A percentile compares a stretch with the other conserved stretches of the same genome.
These are phyloP conservation scores for Platanthera guangdongensis DNA, from an alignment of 106 monocot genomes.

Conservation along the genomic window DNA sequence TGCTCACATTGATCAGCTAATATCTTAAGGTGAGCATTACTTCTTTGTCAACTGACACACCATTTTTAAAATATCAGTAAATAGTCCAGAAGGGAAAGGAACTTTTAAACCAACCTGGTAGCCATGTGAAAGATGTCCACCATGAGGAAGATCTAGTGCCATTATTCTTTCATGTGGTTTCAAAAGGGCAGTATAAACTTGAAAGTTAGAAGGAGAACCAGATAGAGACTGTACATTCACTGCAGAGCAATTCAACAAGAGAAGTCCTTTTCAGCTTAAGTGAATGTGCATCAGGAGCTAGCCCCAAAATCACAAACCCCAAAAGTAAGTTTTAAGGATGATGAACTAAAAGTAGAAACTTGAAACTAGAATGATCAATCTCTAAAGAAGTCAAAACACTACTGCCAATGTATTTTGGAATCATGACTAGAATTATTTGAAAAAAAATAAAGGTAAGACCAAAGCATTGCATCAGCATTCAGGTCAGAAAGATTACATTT, in stretches of 20 bases:
- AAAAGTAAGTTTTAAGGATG: background rate
- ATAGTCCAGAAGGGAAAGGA: background rate
- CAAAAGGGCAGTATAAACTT: constrained; percentile 95
- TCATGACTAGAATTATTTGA: background rate
- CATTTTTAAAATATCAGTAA: background rate
- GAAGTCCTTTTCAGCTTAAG: background rate
- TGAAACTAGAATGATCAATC: background rate
- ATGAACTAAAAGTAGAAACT: background rate
- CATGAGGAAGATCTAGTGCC: constrained; percentile 99
- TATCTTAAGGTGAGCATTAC: background rate
- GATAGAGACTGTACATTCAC: constrained; percentile 96
- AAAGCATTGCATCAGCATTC: too few relatives aligned
- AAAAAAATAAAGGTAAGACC: too few relatives aligned
- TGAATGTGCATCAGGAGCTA: background rate
- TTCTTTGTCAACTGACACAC: background rate
- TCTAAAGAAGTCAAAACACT: background rate
- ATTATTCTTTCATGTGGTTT: constrained; percentile 99
- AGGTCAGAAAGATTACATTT: too few relatives aligned
- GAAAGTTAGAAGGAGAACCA: constrained; percentile 93
- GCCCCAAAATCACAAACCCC: background rate
- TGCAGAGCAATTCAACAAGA: constrained; percentile 15
- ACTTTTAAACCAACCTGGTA: constrained; percentile 56
- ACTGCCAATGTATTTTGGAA: background rate
- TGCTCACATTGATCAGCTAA: background rate
- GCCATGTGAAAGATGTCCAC: constrained; percentile 97